A percentile compares a stretch with the other conserved stretches of the same genome.
Evolutionary conservation across 768 basidiomycete species (phyloP).

Genomic region (Tylopilus intermedius): DNA sequence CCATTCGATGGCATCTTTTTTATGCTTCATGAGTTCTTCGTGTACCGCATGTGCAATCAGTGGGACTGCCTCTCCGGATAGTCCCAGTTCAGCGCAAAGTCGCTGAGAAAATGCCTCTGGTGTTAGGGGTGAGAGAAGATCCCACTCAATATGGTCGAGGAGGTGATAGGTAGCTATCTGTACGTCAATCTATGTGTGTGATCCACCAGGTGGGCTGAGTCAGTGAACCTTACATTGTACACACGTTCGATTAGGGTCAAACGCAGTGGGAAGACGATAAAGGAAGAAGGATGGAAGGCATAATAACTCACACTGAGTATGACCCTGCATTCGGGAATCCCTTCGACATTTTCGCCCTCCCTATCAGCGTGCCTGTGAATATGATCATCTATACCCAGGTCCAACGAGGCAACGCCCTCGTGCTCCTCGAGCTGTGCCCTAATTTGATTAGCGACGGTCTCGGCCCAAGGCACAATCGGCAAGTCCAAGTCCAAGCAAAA

Average conservation of each 20-base stretch:
- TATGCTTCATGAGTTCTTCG: constrained; percentile 93
- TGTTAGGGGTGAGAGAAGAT: constrained; percentile 86
- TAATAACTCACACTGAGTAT: constrained; percentile 61
- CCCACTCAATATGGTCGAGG: constrained; percentile 97
- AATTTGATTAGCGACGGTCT: constrained; percentile 82
- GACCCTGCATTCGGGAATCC: constrained; percentile 73
- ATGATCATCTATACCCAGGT: constrained; percentile 45
- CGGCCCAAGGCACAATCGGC: constrained; percentile 57
- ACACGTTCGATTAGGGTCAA: constrained; percentile 18
- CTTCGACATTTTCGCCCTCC: constrained; percentile 50
- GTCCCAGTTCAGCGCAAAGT: constrained; percentile 81
- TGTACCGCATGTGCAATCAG: constrained; percentile 91
- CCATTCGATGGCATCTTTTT: constrained; percentile 92
- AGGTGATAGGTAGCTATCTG: constrained; percentile 91
- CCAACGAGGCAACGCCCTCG: constrained; percentile 74
- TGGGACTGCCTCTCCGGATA: constrained; percentile 82
- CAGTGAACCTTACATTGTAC: constrained; percentile 8
- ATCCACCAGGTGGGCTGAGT: constrained; percentile 4
- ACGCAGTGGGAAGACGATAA: constrained; percentile 10
- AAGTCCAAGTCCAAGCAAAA: constrained; percentile 90
- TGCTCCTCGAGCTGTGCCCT: constrained; percentile 88
- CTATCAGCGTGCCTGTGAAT: constrained; percentile 12
- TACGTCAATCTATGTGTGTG: constrained; percentile 77
- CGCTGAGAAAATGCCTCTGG: constrained; percentile 79
- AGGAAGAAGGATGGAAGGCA: constrained; percentile 2